phyloP scores from a whole-genome alignment of 2,329 filamentous ascomycete species.

The Chalara sp. region DNA sequence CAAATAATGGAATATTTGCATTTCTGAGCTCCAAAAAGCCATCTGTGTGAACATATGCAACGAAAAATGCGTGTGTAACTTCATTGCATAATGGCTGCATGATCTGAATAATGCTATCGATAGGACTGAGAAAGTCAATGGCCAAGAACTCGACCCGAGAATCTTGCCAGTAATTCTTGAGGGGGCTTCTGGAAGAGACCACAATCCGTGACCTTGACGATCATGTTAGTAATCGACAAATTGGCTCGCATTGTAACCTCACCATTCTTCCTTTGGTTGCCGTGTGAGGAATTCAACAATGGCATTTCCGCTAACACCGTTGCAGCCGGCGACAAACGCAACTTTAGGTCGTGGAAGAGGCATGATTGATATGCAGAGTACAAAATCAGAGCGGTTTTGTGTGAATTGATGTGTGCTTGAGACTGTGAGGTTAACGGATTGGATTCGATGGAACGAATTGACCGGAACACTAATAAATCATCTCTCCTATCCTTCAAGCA shows the following conservation, averaged over 20 bases:
- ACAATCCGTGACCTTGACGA: slow-evolving; percentile 16
- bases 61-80: slow-evolving; percentile 30
- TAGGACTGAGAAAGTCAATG: slow-evolving; percentile 22
- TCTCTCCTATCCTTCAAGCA: too few relatives aligned
- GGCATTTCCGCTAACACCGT: slow-evolving; percentile 29
- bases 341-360: slow-evolving; percentile 13
- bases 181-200: slow-evolving; percentile 22
- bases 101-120: slow-evolving; percentile 12
- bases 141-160: slow-evolving; percentile 27
- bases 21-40: slow-evolving; percentile 22
- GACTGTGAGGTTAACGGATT: too few relatives aligned
- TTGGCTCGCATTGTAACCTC: too few relatives aligned
- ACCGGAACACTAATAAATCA: too few relatives aligned
- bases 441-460: too few relatives aligned
- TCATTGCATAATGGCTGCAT: slow-evolving; percentile 17
- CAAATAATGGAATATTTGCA: slow-evolving; percentile 25
- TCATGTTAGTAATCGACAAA: too few relatives aligned
- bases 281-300: slow-evolving; percentile 29
- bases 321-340: slow-evolving; percentile 29
- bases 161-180: slow-evolving; percentile 19
- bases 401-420: too few relatives aligned
- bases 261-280: slow-evolving; percentile 20
- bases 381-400: too few relatives aligned
- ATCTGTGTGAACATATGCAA: slow-evolving; percentile 28
- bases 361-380: too few relatives aligned